Base-by-base conservation (phyloP, 441 rosid species). In the Flueggea neowawraea region DNA sequence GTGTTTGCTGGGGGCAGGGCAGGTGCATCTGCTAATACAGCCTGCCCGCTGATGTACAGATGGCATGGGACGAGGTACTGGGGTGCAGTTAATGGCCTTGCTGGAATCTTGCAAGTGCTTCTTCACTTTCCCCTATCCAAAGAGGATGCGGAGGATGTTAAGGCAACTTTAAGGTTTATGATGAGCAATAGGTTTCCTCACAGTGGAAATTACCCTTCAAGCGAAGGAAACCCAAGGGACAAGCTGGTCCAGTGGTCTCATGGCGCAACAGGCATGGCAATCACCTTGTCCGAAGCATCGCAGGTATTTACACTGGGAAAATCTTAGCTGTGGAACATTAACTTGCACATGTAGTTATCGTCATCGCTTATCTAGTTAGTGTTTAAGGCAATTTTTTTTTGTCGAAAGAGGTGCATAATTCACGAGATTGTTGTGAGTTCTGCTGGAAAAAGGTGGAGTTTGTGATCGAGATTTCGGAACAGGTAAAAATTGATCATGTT, bases 51-150 rank as follows among this genome's bases (percentile, higher is more conserved):
- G 51, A 79, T 92, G 93, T 89, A 84, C 75, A 73, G 98, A 67
- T 89, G 95, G 85, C 95, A 89, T 15, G 98, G 98, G 33, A 92
- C 98, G 0, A 77, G 95, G 45, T 90, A 86, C 65, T 88, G 89
- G 91, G 98, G 98, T n/a, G 94, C 96, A 0, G 94, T 88, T 11
- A 82, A 85, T 60, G 98, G 98, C 63, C 87, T 91, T 31, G 95
- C 95, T 0, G 98, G 98, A 67, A 85, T 91, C 71, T 72, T 91
- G 69, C 88, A 87, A 5, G 93, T 87, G 9, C 71, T 91, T 16
- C 80, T 91, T 58, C 90, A 89, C 77, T 91, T 87, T 67, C 81
- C 83, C 3, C 86, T 87, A 28, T 67, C 84, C 0, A 69, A 71
- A 68, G 78, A 80, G 4, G 80, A 81, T 33, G 73, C 74, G 2